Percentiles rank a stretch among this genome's conserved stretches.
Conservation (phyloP, 2,329 filamentous ascomycete genomes). For the Cytospora chrysosperma region DNA sequence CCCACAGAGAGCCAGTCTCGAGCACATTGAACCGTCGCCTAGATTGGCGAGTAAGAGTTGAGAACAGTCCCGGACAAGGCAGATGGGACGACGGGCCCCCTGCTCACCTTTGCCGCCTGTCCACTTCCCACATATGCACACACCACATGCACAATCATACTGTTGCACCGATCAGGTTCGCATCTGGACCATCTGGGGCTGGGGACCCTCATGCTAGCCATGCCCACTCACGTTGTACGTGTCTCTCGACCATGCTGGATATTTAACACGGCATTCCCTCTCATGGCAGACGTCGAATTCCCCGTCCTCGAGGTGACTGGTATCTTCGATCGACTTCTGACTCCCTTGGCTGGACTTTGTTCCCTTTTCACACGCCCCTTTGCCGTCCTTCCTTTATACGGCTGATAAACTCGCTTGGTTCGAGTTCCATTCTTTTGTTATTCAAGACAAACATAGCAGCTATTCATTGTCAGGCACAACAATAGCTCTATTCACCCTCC, state of each 20-base stretch:
- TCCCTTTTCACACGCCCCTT: constrained; percentile 16
- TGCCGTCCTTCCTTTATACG: constrained; percentile 36
- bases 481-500: constrained; percentile 18
- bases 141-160: not conserved
- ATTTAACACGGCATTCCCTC: constrained; percentile 25
- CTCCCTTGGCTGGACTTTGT: constrained; percentile 15
- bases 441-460: constrained; percentile 21
- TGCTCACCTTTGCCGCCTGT: constrained; percentile 14
- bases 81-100: constrained; percentile 16
- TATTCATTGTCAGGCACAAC: constrained; percentile 27
- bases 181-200: constrained; percentile 8
- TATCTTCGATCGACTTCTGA: constrained; percentile 2
- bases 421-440: constrained; percentile 20
- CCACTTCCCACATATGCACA: not conserved
- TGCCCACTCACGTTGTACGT: constrained; percentile 11
- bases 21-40: constrained; percentile 19
- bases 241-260: constrained; percentile 12
- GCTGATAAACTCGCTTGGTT: constrained; percentile 18
- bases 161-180: no score
- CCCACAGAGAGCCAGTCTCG: constrained; percentile 6
- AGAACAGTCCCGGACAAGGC: constrained; percentile 12
- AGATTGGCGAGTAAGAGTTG: constrained; percentile 19
- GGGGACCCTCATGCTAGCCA: constrained; percentile 11
- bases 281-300: constrained; percentile 16
- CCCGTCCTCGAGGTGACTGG: constrained; percentile 3